Conservation (phyloP, 2,329 filamentous ascomycete species). For the Emericellopsis cladophorae region DNA sequence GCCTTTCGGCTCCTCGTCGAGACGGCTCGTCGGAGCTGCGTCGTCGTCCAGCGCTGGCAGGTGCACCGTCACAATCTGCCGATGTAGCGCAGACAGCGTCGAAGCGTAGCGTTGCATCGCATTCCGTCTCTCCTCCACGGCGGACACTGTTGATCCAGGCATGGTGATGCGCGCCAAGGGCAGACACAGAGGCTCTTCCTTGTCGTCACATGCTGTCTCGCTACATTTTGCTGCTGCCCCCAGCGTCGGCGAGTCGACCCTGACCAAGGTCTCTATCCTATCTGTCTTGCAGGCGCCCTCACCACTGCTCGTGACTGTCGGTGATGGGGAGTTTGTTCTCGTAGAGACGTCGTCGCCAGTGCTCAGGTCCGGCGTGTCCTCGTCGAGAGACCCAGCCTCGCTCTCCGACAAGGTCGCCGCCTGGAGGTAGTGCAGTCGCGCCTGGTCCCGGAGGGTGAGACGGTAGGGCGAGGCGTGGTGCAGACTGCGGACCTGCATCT, state of each 20-base stretch:
- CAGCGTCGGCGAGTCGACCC: conserved; percentile 48
- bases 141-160: not conserved
- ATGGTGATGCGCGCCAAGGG: not conserved
- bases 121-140: conserved; percentile 6
- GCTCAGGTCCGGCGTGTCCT: not conserved
- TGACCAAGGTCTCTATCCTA: conserved; percentile 29
- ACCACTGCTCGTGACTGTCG: not conserved
- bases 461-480: conserved; percentile 31
- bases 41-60: conserved; percentile 27
- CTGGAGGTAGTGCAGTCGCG: conserved; percentile 35
- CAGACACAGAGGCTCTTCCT: not conserved
- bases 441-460: conserved; percentile 34
- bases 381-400: conserved; percentile 10
- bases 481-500: conserved; percentile 39
- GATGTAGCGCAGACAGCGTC: conserved; percentile 31
- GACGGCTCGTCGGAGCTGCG: conserved; percentile 7
- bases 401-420: conserved; percentile 33
- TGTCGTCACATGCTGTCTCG: conserved; percentile 9
- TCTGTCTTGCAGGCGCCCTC: not conserved
- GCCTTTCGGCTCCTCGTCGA: conserved; percentile 20
- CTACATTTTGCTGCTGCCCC: conserved; percentile 30
- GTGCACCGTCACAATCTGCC: conserved; percentile 33
- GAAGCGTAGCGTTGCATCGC: conserved; percentile 34
- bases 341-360: conserved; percentile 1
- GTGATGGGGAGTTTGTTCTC: not conserved